Percentiles rank a stretch among this genome's conserved stretches.
Evolutionary conservation across 2,329 filamentous ascomycete species (phyloP).

Genomic region (Exophiala sp.): DNA sequence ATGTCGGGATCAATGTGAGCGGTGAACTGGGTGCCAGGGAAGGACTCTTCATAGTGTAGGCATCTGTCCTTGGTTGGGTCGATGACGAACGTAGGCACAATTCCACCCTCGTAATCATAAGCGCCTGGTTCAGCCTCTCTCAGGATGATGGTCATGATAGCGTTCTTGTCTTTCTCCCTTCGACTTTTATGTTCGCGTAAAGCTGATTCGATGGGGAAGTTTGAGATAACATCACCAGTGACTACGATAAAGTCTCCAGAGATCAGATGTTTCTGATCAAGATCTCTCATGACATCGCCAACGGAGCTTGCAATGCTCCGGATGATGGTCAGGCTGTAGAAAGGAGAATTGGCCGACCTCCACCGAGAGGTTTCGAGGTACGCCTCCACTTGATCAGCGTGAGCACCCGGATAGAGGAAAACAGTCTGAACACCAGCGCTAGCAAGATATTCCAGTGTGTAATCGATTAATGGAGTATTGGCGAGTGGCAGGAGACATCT

Average conservation of each 20-base stretch:
- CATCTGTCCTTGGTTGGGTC: constrained; percentile 74
- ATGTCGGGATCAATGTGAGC: constrained; percentile 72
- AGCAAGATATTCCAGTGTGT: constrained; percentile 91
- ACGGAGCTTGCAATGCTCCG: constrained; percentile 80
- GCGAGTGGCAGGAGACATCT: constrained; percentile 90
- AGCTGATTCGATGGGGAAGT: constrained; percentile 73
- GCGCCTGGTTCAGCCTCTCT: constrained; percentile 69
- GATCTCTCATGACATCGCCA: constrained; percentile 88
- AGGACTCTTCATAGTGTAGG: constrained; percentile 90
- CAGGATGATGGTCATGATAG: constrained; percentile 95
- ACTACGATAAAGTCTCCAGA: constrained; percentile 87
- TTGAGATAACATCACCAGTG: constrained; percentile 87
- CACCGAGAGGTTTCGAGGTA: constrained; percentile 79
- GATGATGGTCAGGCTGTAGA: constrained; percentile 75
- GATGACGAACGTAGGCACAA: constrained; percentile 78
- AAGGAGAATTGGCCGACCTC: constrained; percentile 67
- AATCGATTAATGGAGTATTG: constrained; percentile 92
- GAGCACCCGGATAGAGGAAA: constrained; percentile 83
- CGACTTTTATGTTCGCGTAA: constrained; percentile 74
- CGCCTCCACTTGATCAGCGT: constrained; percentile 77
- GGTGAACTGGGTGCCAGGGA: constrained; percentile 24
- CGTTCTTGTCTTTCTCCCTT: constrained; percentile 77
- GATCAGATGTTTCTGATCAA: constrained; percentile 79
- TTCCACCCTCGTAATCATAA: constrained; percentile 67
- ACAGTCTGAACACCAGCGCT: constrained; percentile 94